phyloP scores from a whole-genome alignment of 2,329 filamentous ascomycete genomes.

The Cladosporium cucumerinum region DNA sequence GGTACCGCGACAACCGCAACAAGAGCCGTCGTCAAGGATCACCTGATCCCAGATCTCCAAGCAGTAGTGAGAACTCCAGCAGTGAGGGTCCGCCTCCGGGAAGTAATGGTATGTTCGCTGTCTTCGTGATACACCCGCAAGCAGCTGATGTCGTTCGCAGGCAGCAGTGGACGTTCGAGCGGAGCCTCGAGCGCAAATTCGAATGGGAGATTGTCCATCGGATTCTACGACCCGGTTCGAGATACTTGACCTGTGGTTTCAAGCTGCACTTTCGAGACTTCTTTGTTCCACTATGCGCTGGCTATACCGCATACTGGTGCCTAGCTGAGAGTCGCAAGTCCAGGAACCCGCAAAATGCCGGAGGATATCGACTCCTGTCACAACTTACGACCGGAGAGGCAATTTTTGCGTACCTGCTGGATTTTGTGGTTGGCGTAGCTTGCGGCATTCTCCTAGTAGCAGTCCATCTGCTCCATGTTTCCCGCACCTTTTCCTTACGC shows the following conservation, averaged over 20 bases:
- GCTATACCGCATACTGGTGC: neutral
- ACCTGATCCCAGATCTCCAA: constrained; percentile 13
- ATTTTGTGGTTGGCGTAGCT: neutral
- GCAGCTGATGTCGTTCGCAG: neutral
- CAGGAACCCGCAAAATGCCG: neutral
- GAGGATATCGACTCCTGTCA: neutral
- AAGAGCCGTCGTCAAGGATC: constrained; percentile 27
- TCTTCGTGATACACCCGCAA: neutral
- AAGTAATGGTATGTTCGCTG: neutral
- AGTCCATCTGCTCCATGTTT: neutral
- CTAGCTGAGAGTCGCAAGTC: neutral
- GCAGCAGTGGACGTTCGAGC: neutral
- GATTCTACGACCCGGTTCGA: constrained; percentile 11
- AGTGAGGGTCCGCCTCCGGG: neutral
- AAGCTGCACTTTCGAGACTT: neutral
- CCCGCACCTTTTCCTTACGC: neutral
- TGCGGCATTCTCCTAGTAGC: neutral
- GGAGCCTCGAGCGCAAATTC: neutral
- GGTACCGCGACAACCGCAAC: constrained; percentile 46
- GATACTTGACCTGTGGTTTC: neutral
- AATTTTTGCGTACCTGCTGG: neutral
- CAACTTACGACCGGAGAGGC: neutral
- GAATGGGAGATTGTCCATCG: neutral
- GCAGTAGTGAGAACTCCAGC: constrained; percentile 13
- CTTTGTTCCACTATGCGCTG: neutral